A percentile compares a stretch with the other conserved stretches of the same genome.
phyloP scores from a whole-genome alignment of 2,329 filamentous ascomycete species.

The Colletotrichum phormii region DNA sequence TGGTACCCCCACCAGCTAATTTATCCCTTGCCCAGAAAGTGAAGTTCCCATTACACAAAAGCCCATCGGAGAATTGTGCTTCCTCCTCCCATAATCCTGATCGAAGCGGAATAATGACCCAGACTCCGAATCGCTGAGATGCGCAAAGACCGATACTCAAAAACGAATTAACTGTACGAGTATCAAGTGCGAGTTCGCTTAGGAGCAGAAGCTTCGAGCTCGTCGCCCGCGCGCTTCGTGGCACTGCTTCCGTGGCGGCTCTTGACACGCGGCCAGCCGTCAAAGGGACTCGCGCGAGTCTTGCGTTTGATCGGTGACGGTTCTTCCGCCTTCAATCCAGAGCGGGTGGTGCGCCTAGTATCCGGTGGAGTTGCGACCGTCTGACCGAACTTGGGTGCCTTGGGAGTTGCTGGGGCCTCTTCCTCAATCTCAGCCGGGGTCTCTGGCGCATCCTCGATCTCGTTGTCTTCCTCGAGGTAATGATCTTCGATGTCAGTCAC shows the following conservation, averaged over 20 bases:
- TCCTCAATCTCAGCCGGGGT: slow-evolving; percentile 41
- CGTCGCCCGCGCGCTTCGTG: slow-evolving; percentile 29
- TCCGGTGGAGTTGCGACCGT: slow-evolving; percentile 71
- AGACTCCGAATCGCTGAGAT: background rate
- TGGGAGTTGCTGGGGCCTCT: slow-evolving; percentile 56
- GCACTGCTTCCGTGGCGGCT: slow-evolving; percentile 43
- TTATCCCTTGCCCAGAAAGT: slow-evolving; percentile 22
- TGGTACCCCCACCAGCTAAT: background rate
- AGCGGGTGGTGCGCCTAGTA: slow-evolving; percentile 70
- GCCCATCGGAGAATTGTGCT: slow-evolving; percentile 31
- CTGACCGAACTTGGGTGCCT: slow-evolving; percentile 62
- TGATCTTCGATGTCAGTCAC: slow-evolving; percentile 69
- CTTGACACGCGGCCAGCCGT: slow-evolving; percentile 77
- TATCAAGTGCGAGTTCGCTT: slow-evolving; percentile 51
- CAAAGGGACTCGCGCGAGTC: slow-evolving; percentile 68
- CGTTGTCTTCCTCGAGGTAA: slow-evolving; percentile 50
- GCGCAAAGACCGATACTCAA: slow-evolving; percentile 25
- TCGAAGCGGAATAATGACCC: slow-evolving; percentile 7
- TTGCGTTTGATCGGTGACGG: slow-evolving; percentile 55
- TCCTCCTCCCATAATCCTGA: slow-evolving; percentile 15
- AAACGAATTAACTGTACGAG: slow-evolving; percentile 3
- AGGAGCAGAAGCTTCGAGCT: slow-evolving; percentile 43
- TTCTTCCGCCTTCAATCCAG: slow-evolving; percentile 59
- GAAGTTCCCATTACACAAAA: slow-evolving; percentile 35
- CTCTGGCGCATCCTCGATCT: slow-evolving; percentile 45